Evolutionary conservation across 768 basidiomycete species (phyloP).

Genomic region (Boletus huronensis): DNA sequence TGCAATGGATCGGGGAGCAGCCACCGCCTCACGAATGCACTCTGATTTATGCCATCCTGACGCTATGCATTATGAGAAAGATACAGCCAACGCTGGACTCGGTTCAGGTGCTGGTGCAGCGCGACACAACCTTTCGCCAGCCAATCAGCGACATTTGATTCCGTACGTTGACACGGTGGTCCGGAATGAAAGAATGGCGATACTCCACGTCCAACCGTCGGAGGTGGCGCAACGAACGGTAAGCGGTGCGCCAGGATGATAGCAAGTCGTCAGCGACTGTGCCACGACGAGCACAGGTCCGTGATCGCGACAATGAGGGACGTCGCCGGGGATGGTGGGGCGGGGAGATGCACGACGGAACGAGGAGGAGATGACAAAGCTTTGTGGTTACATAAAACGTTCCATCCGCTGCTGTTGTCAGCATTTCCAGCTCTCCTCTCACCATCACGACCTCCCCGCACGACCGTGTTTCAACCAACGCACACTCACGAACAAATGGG

Average conservation of each 20-base stretch:
- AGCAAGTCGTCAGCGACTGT: neutral
- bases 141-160: neutral
- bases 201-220: neutral
- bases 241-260: neutral
- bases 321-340: neutral
- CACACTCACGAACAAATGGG: neutral
- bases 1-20: too few relatives aligned
- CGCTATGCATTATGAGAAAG: neutral
- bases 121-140: neutral
- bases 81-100: neutral
- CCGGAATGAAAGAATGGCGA: neutral
- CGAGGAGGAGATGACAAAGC: constrained; percentile 32
- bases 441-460: constrained; percentile 24
- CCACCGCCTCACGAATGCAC: too few relatives aligned
- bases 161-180: neutral
- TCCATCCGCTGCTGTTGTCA: constrained; percentile 30
- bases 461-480: neutral
- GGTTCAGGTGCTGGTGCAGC: neutral
- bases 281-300: neutral
- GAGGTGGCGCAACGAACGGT: neutral
- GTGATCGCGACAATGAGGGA: neutral
- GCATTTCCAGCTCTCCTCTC: constrained; percentile 32
- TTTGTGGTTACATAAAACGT: constrained; percentile 35
- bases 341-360: neutral
- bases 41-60: neutral